Conservation (phyloP, 2,329 filamentous ascomycete genomes). For the Alternaria sp. region DNA sequence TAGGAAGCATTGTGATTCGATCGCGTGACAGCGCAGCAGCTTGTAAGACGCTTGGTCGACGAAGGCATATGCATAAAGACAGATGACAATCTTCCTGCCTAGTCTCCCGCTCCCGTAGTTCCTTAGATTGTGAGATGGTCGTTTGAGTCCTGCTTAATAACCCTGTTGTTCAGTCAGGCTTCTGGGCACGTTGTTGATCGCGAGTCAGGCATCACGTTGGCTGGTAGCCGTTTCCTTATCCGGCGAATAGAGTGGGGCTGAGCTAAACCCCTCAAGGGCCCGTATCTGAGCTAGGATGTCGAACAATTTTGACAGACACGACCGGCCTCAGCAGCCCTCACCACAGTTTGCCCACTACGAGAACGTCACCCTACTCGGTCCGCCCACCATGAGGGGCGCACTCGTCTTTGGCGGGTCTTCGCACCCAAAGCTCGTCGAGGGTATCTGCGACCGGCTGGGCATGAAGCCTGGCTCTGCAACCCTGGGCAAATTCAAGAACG, state of each 20-base stretch:
- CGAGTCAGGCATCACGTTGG: constrained; percentile 18
- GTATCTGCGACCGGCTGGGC: constrained; percentile 72
- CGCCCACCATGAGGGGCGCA: constrained; percentile 68
- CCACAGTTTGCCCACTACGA: constrained; percentile 38
- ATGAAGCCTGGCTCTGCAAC: constrained; percentile 67
- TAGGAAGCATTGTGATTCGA: constrained; percentile 23
- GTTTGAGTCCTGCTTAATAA: not conserved
- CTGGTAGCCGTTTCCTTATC: constrained; percentile 5
- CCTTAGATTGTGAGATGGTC: not conserved
- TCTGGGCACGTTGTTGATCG: constrained; percentile 5
- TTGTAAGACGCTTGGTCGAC: constrained; percentile 29
- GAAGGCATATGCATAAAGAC: constrained; percentile 20
- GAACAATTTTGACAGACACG: constrained; percentile 35
- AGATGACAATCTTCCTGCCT: not conserved
- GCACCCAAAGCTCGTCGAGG: constrained; percentile 70
- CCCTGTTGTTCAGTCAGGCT: not conserved
- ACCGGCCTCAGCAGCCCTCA: constrained; percentile 27
- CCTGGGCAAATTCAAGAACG: constrained; percentile 73
- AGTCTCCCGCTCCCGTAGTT: not conserved
- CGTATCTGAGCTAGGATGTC: constrained; percentile 27
- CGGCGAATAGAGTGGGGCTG: constrained; percentile 12
- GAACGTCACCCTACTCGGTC: constrained; percentile 43
- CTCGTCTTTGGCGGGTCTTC: constrained; percentile 74
- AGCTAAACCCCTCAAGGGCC: constrained; percentile 14
- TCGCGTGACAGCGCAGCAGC: constrained; percentile 43